These are phyloP conservation scores for Aspergillus aculeatus DNA, from an alignment of 2,329 filamentous ascomycete genomes.

Conservation along the genomic window DNA sequence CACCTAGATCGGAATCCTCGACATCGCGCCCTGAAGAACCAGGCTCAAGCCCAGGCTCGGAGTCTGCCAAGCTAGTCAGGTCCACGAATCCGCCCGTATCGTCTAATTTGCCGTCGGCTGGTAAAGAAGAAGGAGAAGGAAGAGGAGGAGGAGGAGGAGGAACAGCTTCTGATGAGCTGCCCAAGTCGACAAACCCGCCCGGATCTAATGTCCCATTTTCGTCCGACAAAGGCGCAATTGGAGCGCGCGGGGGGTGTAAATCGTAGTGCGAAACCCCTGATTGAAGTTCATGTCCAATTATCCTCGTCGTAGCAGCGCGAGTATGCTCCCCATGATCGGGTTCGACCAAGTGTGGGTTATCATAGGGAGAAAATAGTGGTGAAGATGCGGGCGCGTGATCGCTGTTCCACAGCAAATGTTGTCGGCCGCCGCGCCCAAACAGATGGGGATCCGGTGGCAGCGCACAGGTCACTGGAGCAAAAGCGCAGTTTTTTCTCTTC, in stretches of 20 bases:
- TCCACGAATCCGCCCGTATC: background rate
- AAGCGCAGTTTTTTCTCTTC: constrained; percentile 55
- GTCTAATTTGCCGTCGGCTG: background rate
- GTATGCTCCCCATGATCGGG: too few relatives aligned
- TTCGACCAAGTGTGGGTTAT: background rate
- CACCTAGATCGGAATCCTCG: background rate
- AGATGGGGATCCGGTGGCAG: constrained; percentile 40
- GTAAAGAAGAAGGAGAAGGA: too few relatives aligned
- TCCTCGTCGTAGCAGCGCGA: too few relatives aligned
- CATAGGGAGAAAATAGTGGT: background rate
- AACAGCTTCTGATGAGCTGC: background rate
- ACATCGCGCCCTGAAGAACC: too few relatives aligned
- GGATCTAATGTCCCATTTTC: background rate
- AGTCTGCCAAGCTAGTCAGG: background rate
- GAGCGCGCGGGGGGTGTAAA: background rate
- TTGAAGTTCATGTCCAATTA: too few relatives aligned
- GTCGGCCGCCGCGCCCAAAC: constrained; percentile 42
- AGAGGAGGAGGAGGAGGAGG: too few relatives aligned
- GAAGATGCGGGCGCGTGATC: constrained; percentile 1
- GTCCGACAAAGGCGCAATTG: background rate
- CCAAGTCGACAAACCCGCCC: background rate
- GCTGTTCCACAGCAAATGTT: constrained; percentile 39
- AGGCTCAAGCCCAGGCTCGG: background rate
- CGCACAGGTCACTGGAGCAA: constrained; percentile 37
- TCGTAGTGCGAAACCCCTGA: too few relatives aligned